phyloP scores from a whole-genome alignment of 1,284 basidiomycete species.

The Leccinum ponderosum region DNA sequence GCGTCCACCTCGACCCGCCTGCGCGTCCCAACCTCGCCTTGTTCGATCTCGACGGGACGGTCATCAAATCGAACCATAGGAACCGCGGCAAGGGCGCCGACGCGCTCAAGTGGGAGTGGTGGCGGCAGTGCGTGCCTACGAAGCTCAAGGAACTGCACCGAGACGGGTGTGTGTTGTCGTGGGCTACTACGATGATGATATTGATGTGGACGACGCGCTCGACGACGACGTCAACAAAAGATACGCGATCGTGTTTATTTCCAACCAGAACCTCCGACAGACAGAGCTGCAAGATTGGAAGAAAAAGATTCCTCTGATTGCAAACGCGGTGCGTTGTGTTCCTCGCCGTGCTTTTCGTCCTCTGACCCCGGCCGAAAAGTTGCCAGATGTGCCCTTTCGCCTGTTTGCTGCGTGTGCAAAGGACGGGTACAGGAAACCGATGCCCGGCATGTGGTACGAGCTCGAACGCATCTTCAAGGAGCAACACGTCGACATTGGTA shows the following conservation, averaged over 20 bases:
- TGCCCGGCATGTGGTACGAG: conserved; percentile 85
- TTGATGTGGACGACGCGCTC: background rate
- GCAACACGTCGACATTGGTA: conserved; percentile 68
- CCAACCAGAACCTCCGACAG: conserved; percentile 72
- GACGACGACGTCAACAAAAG: conserved; percentile 26
- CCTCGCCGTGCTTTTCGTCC: background rate
- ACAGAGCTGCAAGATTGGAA: conserved; percentile 63
- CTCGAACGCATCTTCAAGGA: conserved; percentile 61
- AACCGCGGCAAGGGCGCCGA: conserved; percentile 39
- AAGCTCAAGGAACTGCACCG: conserved; percentile 62
- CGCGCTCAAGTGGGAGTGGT: conserved; percentile 73
- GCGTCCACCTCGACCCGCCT: conserved; percentile 52
- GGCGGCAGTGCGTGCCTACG: conserved; percentile 63
- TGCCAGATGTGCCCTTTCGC: conserved; percentile 75
- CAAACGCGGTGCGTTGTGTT: conserved; percentile 56
- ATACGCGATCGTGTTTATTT: conserved; percentile 75
- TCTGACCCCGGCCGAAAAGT: background rate
- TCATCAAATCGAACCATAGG: conserved; percentile 68
- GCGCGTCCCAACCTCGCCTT: conserved; percentile 63
- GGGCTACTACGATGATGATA: too few species aligned
- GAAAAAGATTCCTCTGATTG: conserved; percentile 71
- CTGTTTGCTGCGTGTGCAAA: conserved; percentile 77
- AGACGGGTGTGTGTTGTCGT: conserved; percentile 52
- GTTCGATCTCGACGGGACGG: conserved; percentile 87
- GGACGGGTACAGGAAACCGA: conserved; percentile 86